Evolutionary conservation across 2,329 filamentous ascomycete genomes (phyloP).

Genomic region (Blastomyces silverae): DNA sequence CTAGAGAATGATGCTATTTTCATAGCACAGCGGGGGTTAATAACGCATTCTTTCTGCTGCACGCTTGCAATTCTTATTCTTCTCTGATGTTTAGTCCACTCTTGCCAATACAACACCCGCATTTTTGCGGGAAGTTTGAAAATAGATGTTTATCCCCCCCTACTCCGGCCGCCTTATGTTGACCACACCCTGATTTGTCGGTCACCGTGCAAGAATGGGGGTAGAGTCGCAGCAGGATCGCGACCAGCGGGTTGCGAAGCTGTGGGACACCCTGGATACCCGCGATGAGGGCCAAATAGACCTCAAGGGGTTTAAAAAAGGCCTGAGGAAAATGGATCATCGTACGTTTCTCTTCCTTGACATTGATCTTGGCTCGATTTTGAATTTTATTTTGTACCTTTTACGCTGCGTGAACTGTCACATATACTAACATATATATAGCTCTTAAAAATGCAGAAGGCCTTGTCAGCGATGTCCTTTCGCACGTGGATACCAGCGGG

Average conservation of each 20-base stretch:
- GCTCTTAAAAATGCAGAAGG: constrained; percentile 85
- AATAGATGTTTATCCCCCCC: constrained; percentile 12
- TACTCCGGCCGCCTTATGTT: constrained; percentile 17
- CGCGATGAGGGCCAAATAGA: constrained; percentile 72
- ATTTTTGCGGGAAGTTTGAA: constrained; percentile 17
- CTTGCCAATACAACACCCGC: constrained; percentile 18
- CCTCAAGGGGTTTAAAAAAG: constrained; percentile 73
- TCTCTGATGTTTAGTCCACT: constrained; percentile 20
- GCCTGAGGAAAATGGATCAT: constrained; percentile 82
- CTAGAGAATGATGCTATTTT: not conserved
- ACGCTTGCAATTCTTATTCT: not conserved
- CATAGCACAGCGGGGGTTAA: not conserved
- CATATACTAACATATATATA: constrained; percentile 29
- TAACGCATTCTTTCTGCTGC: not conserved
- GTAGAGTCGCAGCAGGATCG: constrained; percentile 69
- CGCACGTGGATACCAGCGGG: constrained; percentile 73
- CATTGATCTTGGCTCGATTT: not conserved
- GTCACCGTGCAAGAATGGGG: constrained; percentile 51
- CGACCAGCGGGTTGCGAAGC: constrained; percentile 71
- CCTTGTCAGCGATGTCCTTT: constrained; percentile 73
- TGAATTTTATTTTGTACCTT: not conserved
- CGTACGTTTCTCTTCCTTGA: constrained; percentile 48
- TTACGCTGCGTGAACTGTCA: not conserved
- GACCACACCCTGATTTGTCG: not conserved
- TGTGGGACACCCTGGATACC: constrained; percentile 79